Base-by-base conservation (phyloP, 768 basidiomycete species). In the Piloderma croceum region DNA sequence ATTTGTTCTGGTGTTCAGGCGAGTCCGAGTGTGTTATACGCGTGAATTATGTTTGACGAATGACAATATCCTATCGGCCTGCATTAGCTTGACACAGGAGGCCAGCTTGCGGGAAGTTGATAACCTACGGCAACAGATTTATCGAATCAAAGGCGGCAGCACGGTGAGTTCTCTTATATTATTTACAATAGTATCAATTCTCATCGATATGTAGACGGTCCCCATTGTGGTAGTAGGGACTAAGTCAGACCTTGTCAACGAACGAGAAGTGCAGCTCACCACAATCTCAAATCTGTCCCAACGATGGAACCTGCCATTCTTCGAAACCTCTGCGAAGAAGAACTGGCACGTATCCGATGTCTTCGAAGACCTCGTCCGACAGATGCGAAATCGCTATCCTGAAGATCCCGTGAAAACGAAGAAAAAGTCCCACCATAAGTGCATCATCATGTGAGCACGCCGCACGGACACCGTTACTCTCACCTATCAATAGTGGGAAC, bases 161-260 rank as follows among this genome's bases (percentile, higher is more conserved):
- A 71, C 63, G 19, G 82, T 84, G 47, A 53, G 69, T 61, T 13
- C 21, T 25, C 31, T 12, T 11, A 34, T 45, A 19, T 22, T 33
- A 31, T 35, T 11, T 15, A 41, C 24, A 6, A 22, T 27, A 19
- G 21, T 25, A 6, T 12, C 25, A 2, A 33, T 41, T 23, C 36
- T 21, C 6, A 17, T 36, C 33, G 27, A 33, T 29, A 24, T 47
- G 9, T 40, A 84, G 79, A 65, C 63, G 22, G 64, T 89, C 15
- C 90, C 90, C 7, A 85, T 92, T 47, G 83, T 90, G 9, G 74
- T 91, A 12, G 90, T 90, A 7, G 90, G 89, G 31, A 90, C 89
- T 22, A 90, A 90, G 58, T 68, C 83, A 31, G 90, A 92, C 57
- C 73, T 92, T 27, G 74, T 74, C 20, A 79, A 74, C 43, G 90